Conservation (phyloP, 2,329 filamentous ascomycete species). For the Penicillium brevicompactum region DNA sequence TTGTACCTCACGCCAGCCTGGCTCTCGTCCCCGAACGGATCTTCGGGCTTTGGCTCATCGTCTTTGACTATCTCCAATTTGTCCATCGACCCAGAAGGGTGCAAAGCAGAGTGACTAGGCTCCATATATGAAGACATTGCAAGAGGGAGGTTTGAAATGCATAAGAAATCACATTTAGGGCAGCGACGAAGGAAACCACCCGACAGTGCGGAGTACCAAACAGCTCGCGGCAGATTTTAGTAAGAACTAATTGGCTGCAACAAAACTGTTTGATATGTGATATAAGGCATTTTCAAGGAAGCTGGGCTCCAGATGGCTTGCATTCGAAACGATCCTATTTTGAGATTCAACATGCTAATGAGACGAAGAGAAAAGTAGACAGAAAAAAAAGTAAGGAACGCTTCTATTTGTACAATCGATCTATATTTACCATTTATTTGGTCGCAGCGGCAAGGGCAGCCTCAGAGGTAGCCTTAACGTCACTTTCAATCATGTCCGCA, state of each 20-base stretch:
- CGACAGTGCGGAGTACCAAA: not conserved
- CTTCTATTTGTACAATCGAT: constrained; percentile 32
- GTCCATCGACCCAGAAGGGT: not conserved
- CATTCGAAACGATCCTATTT: not conserved
- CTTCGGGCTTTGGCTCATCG: constrained; percentile 1
- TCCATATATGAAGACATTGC: not conserved
- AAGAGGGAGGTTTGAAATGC: not conserved
- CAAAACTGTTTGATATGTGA: not conserved
- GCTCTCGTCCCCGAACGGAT: constrained; percentile 30
- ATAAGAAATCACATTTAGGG: not conserved
- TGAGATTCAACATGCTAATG: not conserved
- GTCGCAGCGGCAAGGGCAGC: constrained; percentile 50
- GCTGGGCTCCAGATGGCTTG: not conserved
- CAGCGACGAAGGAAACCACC: not conserved
- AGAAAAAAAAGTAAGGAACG: constrained; percentile 11
- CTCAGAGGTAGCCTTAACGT: constrained; percentile 38
- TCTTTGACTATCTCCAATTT: constrained; percentile 1
- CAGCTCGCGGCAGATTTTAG: not conserved
- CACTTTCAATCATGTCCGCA: constrained; percentile 54
- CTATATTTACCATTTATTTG: constrained; percentile 45
- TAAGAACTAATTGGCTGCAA: not conserved
- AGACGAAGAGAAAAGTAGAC: not conserved
- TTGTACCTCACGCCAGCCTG: constrained; percentile 28
- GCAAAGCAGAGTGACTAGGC: not conserved
- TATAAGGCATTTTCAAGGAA: not conserved